Conservation (phyloP, 2,329 filamentous ascomycete genomes). For the Neurospora crassa region DNA sequence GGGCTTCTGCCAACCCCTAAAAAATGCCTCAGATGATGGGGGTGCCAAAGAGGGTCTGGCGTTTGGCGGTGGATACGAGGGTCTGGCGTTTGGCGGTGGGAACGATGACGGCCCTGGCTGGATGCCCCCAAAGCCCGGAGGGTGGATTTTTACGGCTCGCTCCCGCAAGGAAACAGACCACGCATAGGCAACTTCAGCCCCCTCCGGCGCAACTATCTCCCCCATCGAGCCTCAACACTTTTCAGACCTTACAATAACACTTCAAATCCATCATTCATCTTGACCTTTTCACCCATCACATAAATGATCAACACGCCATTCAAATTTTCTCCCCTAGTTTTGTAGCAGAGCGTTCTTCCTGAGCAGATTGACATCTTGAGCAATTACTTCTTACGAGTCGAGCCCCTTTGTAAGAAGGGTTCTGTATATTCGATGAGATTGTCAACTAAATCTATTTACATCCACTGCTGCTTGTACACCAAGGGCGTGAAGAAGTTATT, state of each 20-base stretch:
- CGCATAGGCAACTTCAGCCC: too few species aligned
- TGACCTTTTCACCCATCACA: neutral
- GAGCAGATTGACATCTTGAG: neutral
- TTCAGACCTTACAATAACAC: neutral
- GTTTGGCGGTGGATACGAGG: too few species aligned
- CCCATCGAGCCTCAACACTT: neutral
- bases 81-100: too few species aligned
- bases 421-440: neutral
- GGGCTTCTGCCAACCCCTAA: too few species aligned
- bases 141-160: neutral
- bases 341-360: neutral
- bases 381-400: neutral
- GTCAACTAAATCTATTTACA: neutral
- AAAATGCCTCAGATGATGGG: too few species aligned
- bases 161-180: neutral
- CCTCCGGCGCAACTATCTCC: neutral
- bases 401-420: neutral
- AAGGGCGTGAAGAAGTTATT: too few species aligned
- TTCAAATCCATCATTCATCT: neutral
- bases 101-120: neutral
- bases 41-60: too few species aligned
- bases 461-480: too few species aligned
- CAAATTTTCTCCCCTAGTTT: neutral
- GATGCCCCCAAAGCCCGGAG: neutral
- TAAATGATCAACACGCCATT: neutral